Percentiles rank a stretch among this genome's conserved stretches.
Evolutionary conservation across 495 filamentous ascomycete genomes (phyloP).

Genomic region (Cryomyces minteri): DNA sequence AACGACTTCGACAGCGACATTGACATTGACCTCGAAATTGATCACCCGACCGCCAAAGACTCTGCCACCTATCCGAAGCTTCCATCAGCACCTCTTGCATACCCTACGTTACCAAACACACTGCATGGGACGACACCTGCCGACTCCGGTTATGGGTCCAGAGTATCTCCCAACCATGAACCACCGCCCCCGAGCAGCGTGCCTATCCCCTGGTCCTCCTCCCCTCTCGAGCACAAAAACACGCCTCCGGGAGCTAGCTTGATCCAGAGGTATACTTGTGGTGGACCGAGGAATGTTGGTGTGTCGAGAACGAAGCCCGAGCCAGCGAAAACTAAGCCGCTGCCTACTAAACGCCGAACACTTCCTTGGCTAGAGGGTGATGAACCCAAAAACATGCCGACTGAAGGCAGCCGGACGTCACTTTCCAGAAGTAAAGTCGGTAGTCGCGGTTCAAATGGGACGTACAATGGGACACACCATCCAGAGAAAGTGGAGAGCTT

Average conservation of each 20-base stretch:
- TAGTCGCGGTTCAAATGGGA: background rate
- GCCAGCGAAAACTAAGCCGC: background rate
- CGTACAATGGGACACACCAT: constrained; percentile 11
- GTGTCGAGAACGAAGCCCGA: background rate
- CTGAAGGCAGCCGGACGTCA: background rate
- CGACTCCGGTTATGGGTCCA: constrained; percentile 8
- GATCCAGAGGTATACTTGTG: background rate
- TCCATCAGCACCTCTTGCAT: constrained; percentile 7
- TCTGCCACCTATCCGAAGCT: constrained; percentile 28
- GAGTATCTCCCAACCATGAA: constrained; percentile 19
- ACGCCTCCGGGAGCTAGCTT: constrained; percentile 7
- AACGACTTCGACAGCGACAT: constrained; percentile 55
- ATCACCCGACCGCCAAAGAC: constrained; percentile 21
- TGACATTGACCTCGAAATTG: constrained; percentile 34
- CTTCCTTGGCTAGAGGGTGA: constrained; percentile 33
- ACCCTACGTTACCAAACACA: constrained; percentile 3
- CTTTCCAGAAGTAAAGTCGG: too few species aligned
- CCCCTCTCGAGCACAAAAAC: constrained; percentile 32
- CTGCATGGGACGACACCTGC: constrained; percentile 1
- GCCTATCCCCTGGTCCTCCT: constrained; percentile 45
- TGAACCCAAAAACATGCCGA: constrained; percentile 6
- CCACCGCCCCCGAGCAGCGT: constrained; percentile 25
- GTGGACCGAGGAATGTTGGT: background rate
- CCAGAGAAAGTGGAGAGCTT: constrained; percentile 5
- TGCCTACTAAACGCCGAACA: constrained; percentile 27